phyloP scores from a whole-genome alignment of 129 eudicot genomes.

The Tanacetum coccineum region DNA sequence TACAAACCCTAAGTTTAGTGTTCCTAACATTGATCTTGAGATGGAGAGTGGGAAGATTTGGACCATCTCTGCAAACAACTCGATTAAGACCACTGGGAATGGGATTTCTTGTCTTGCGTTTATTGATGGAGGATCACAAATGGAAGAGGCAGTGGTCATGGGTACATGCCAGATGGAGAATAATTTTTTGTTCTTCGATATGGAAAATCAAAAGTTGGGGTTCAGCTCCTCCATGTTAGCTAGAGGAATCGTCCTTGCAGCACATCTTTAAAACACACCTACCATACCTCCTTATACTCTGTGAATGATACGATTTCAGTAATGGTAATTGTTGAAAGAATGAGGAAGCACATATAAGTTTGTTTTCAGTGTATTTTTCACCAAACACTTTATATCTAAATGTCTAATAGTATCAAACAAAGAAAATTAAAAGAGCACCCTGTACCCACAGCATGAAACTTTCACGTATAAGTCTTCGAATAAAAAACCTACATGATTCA shows the following conservation, averaged over 20 bases:
- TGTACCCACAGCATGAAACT: no score
- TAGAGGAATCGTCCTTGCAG: conserved; percentile 37
- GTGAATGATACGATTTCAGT: background rate
- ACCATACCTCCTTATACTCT: no score
- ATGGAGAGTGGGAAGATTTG: conserved; percentile 29
- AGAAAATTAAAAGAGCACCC: no score
- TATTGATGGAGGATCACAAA: conserved; percentile 32
- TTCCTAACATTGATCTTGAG: conserved; percentile 34
- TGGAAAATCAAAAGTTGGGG: conserved; percentile 35
- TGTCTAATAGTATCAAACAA: no score
- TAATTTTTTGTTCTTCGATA: conserved; percentile 38
- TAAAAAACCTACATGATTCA: no score
- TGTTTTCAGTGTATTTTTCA: no score
- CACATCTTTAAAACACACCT: conserved; percentile 42
- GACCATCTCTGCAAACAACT: conserved; percentile 36
- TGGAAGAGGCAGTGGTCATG: conserved; percentile 28
- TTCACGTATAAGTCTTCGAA: no score
- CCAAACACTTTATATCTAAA: no score
- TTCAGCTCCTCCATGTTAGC: conserved; percentile 40
- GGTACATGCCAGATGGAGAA: conserved; percentile 47
- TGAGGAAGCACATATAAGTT: background rate
- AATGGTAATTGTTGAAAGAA: background rate
- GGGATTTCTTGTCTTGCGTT: conserved; percentile 38
- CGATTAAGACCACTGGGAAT: conserved; percentile 26
- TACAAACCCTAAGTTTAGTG: conserved; percentile 6